These are phyloP conservation scores for Tagetes patula DNA, from an alignment of 129 eudicot genomes.

Conservation along the genomic window DNA sequence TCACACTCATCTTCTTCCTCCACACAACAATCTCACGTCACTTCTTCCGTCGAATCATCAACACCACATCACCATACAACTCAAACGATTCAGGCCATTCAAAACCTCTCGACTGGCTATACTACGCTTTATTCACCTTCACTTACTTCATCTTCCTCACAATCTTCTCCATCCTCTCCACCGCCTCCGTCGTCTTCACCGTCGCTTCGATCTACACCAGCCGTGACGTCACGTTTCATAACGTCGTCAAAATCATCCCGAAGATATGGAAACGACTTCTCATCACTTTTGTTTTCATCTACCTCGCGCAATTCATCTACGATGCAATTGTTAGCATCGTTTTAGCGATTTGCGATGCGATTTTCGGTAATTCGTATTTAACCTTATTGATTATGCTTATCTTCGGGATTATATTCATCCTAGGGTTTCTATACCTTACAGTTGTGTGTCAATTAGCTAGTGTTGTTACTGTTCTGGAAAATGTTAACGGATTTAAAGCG, in stretches of 20 bases:
- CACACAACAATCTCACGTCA: conserved; percentile 17
- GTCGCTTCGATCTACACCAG: conserved; percentile 49
- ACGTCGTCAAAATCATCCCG: conserved; percentile 40
- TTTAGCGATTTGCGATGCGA: neutral
- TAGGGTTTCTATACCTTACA: conserved; percentile 24
- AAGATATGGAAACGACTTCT: conserved; percentile 38
- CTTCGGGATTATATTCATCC: conserved; percentile 2
- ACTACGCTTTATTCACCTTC: conserved; percentile 35
- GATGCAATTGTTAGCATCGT: neutral
- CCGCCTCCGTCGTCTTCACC: conserved; percentile 74
- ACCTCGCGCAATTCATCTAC: conserved; percentile 28
- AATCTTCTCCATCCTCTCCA: conserved; percentile 63
- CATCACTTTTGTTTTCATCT: conserved; percentile 24
- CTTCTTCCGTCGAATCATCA: neutral
- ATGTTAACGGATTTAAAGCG: conserved; percentile 13
- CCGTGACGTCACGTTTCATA: conserved; percentile 37
- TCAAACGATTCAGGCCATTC: neutral
- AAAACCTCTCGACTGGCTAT: conserved; percentile 26
- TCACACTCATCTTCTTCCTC: conserved; percentile 33
- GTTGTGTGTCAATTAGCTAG: conserved; percentile 35
- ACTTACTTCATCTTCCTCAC: conserved; percentile 46
- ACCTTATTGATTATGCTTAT: neutral
- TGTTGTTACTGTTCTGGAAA: conserved; percentile 33
- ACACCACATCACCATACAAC: neutral
- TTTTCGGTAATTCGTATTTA: neutral